Percentiles rank a stretch among this genome's conserved stretches.
Conservation (phyloP, 2,329 filamentous ascomycete species). For the Magnaporthiopsis incrustans region DNA sequence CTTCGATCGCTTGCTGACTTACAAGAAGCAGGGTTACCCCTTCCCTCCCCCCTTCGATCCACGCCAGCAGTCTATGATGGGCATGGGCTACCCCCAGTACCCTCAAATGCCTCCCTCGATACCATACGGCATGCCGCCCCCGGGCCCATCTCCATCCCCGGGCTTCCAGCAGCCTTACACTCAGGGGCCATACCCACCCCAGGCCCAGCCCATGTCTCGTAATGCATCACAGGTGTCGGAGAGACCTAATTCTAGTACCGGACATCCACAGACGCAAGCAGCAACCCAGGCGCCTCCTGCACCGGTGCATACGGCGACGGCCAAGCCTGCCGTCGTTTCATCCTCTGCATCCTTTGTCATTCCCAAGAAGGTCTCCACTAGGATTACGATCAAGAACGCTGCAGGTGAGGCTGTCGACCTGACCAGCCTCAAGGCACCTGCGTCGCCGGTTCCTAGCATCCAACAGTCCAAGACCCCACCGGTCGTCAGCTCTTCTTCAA, state of each 20-base stretch:
- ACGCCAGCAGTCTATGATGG: constrained; percentile 27
- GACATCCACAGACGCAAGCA: constrained; percentile 50
- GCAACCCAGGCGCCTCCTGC: constrained; percentile 55
- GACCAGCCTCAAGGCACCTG: constrained; percentile 51
- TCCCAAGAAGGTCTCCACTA: constrained; percentile 60
- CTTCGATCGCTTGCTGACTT: constrained; percentile 67
- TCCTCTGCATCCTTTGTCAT: constrained; percentile 38
- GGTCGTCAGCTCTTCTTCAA: constrained; percentile 66
- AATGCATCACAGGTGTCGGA: constrained; percentile 74
- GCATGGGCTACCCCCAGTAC: constrained; percentile 25
- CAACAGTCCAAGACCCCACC: constrained; percentile 57
- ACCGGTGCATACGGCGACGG: constrained; percentile 44
- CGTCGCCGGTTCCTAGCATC: constrained; percentile 47
- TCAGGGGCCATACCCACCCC: constrained; percentile 21
- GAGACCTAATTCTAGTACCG: constrained; percentile 56
- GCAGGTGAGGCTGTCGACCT: constrained; percentile 69
- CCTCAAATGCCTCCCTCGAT: constrained; percentile 25
- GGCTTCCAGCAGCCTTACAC: constrained; percentile 41
- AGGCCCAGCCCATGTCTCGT: constrained; percentile 69
- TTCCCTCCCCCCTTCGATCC: constrained; percentile 42
- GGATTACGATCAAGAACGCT: constrained; percentile 77
- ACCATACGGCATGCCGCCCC: constrained; percentile 29
- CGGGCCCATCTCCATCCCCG: constrained; percentile 37
- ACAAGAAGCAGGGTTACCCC: constrained; percentile 57
- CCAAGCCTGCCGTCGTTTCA: constrained; percentile 25